Base-by-base conservation (phyloP, 2,329 filamentous ascomycete species). In the Hysterium pulicare region DNA sequence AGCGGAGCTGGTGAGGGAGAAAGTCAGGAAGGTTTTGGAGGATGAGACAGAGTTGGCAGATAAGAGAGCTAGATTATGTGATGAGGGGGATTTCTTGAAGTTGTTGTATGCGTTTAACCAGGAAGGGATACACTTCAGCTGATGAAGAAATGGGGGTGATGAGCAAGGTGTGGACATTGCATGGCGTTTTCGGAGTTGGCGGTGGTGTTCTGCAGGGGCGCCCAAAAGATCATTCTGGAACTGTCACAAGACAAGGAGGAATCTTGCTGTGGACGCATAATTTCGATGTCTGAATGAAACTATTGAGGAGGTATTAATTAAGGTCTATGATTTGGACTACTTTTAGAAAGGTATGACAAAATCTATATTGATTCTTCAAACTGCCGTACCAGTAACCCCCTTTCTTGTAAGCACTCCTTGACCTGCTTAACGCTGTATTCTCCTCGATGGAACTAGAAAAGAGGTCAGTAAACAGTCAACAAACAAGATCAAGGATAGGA, bases 351-450 rank as follows among this genome's bases (percentile, higher is more conserved):
- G n/a, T n/a, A n/a, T n/a, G n/a, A n/a, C n/a, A n/a, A n/a, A n/a
- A n/a, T n/a, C n/a, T 37, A 71, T 41, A 64, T 55, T 37, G 63
- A 73, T 1, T 76, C 75, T 54, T 96, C 91, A 58, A 86, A 89
- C 44, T 82, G 79, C 49, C 93, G 78, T n/a, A 96, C 85, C 44
- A 88, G 66, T 44, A 95, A 74, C 0, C 87, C 87, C 59, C 83
- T 80, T 26, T 77, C 74, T 19, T 75, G 74, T 45, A 98, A 68
- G 59, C 87, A 79, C 45, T 94, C 85, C 71, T 98, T 98, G 36
- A 98, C 93, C 60, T 97, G 84, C 66, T 83, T 84, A 13, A 98
- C 91, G 0, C 90, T 95, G 68, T 91, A 98, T 72, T 98, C 91
- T 28, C 86, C 88, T 37, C 93, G 76, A 71, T 98, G 93, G 70